Evolutionary conservation across 495 filamentous ascomycete genomes (phyloP).

Genomic region (Aspergillus haitiensis): DNA sequence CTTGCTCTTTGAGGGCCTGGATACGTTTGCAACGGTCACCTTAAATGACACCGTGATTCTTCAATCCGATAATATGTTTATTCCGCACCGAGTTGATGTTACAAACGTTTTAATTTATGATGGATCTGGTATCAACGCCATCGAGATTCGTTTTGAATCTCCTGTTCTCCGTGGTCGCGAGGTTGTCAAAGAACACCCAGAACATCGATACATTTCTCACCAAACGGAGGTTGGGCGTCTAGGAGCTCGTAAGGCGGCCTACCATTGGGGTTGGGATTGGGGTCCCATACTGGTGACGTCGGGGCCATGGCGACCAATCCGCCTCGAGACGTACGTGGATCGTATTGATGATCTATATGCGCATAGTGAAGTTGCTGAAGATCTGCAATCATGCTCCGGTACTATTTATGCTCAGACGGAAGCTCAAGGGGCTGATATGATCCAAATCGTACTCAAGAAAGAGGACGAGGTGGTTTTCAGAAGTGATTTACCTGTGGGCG

Average conservation of each 20-base stretch:
- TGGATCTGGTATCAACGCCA: conserved; percentile 21
- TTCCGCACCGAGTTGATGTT: conserved; percentile 62
- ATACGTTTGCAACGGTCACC: conserved; percentile 68
- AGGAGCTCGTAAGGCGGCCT: conserved; percentile 70
- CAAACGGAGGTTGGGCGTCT: conserved; percentile 66
- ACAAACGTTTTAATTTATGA: conserved; percentile 30
- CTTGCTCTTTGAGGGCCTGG: conserved; percentile 15
- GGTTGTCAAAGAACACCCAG: conserved; percentile 36
- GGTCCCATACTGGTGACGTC: conserved; percentile 68
- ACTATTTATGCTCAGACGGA: neutral
- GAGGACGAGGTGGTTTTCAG: neutral
- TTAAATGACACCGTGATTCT: conserved; percentile 65
- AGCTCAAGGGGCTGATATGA: neutral
- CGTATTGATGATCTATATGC: conserved; percentile 39
- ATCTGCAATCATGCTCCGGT: conserved; percentile 7
- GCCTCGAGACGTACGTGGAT: conserved; percentile 61
- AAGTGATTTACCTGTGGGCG: neutral
- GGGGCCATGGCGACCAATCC: conserved; percentile 70
- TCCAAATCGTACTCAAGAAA: neutral
- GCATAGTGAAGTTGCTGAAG: conserved; percentile 3
- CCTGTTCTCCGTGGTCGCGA: conserved; percentile 38
- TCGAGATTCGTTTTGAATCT: conserved; percentile 44
- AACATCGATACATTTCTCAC: conserved; percentile 49
- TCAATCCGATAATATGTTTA: conserved; percentile 70
- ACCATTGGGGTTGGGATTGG: conserved; percentile 87